Evolutionary conservation across 1,139 yeast species (phyloP).

Genomic region (Blastobotrys petasosporus): DNA sequence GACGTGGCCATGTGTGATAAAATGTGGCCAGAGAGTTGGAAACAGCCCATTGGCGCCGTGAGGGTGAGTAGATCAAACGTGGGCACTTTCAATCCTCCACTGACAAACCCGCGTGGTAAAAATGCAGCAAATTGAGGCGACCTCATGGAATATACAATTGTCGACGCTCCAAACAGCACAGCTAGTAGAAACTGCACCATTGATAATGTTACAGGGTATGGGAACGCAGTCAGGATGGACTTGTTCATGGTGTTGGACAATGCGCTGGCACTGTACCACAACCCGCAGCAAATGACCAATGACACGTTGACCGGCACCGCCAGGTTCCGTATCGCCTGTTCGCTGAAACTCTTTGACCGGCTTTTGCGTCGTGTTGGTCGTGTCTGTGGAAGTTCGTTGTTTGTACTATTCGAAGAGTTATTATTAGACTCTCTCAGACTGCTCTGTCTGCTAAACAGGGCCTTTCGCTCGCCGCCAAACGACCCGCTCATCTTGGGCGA

Average conservation of each 20-base stretch:
- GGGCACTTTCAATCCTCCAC: slow-evolving; percentile 41
- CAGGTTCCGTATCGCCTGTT: slow-evolving; percentile 31
- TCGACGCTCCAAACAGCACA: slow-evolving; percentile 50
- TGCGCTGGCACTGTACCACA: slow-evolving; percentile 82
- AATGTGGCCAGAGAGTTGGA: slow-evolving; percentile 86
- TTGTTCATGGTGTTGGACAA: slow-evolving; percentile 78
- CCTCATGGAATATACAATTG: slow-evolving; percentile 23
- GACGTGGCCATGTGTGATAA: slow-evolving; percentile 86
- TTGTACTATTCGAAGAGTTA: not conserved
- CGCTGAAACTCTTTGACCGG: slow-evolving; percentile 12
- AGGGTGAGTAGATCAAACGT: slow-evolving; percentile 51
- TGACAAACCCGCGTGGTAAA: slow-evolving; percentile 32
- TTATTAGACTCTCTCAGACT: not conserved
- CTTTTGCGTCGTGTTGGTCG: not conserved
- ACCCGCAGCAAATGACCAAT: slow-evolving; percentile 47
- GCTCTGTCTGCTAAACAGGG: slow-evolving; percentile 11
- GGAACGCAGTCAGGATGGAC: slow-evolving; percentile 58
- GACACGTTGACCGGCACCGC: slow-evolving; percentile 36
- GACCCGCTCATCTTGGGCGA: slow-evolving; percentile 16
- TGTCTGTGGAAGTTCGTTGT: not conserved
- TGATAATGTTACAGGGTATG: slow-evolving; percentile 78
- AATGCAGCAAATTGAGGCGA: slow-evolving; percentile 16
- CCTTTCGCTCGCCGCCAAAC: slow-evolving; percentile 15
- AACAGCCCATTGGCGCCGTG: slow-evolving; percentile 87
- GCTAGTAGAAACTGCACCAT: slow-evolving; percentile 77